Percentiles rank a stretch among this genome's conserved stretches.
Conservation (phyloP, 2,329 filamentous ascomycete species). For the Sphaerulina musiva region DNA sequence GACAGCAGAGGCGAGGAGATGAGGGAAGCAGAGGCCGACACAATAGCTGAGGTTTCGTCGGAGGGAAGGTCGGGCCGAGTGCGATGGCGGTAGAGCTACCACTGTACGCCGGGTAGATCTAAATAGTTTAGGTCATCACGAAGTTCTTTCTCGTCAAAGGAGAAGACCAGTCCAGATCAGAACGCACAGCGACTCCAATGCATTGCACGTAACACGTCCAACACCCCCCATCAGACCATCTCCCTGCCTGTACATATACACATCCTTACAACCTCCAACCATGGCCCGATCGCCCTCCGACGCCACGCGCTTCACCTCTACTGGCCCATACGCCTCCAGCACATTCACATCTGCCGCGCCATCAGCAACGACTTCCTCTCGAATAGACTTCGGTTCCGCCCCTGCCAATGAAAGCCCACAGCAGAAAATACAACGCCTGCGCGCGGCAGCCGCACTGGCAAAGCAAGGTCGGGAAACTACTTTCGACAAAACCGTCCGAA, state of each 20-base stretch:
- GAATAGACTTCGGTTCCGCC: conserved; percentile 26
- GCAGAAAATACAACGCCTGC: conserved; percentile 48
- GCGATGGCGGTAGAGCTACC: too few relatives aligned
- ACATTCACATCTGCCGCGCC: conserved; percentile 43
- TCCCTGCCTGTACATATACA: neutral
- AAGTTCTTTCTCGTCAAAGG: conserved; percentile 1
- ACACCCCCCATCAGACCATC: neutral
- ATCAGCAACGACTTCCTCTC: conserved; percentile 17
- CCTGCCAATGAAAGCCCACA: conserved; percentile 46
- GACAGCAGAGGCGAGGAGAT: neutral
- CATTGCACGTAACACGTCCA: conserved; percentile 5
- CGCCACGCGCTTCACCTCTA: conserved; percentile 71
- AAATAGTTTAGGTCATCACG: neutral
- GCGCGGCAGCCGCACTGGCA: conserved; percentile 44
- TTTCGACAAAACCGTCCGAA: conserved; percentile 49
- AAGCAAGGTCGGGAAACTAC: conserved; percentile 46
- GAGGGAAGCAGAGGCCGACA: too few relatives aligned
- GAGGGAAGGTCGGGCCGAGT: neutral
- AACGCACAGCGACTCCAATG: conserved; percentile 10
- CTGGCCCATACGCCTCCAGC: conserved; percentile 62
- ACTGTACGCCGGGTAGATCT: too few relatives aligned
- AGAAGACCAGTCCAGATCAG: neutral
- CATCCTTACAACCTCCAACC: conserved; percentile 9
- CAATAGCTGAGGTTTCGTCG: too few relatives aligned
- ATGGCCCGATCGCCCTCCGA: conserved; percentile 67